Conservation (phyloP, 805 yeast species). For the Metschnikowia orientalis region DNA sequence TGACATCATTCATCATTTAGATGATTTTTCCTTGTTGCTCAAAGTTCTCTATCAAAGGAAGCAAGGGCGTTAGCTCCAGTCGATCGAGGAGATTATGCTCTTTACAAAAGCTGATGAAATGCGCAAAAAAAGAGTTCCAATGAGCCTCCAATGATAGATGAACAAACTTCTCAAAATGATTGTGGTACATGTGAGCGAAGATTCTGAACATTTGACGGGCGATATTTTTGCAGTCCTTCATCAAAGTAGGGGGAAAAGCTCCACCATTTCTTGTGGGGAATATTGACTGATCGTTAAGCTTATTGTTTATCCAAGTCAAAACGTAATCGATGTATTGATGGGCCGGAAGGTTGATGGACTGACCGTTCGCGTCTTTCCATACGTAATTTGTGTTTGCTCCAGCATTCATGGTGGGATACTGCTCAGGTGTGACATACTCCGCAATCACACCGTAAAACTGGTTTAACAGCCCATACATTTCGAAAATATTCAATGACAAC, state of each 20-base stretch:
- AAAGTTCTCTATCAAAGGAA: slow-evolving; percentile 69
- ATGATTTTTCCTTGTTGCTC: slow-evolving; percentile 83
- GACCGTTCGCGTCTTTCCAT: slow-evolving; percentile 79
- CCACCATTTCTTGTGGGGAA: slow-evolving; percentile 90
- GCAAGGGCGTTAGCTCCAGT: slow-evolving; percentile 73
- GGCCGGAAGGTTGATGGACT: slow-evolving; percentile 85
- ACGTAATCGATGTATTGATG: slow-evolving; percentile 89
- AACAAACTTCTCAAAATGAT: slow-evolving; percentile 90
- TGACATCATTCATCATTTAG: too few species aligned
- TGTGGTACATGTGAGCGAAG: slow-evolving; percentile 91
- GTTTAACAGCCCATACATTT: slow-evolving; percentile 76
- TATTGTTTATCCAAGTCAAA: slow-evolving; percentile 81
- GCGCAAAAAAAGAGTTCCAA: slow-evolving; percentile 97
- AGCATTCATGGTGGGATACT: slow-evolving; percentile 91
- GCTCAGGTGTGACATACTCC: slow-evolving; percentile 86
- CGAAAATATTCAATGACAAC: slow-evolving; percentile 91
- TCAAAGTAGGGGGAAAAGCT: slow-evolving; percentile 84
- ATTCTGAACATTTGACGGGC: slow-evolving; percentile 90
- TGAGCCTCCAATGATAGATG: slow-evolving; percentile 93
- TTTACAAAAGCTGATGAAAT: slow-evolving; percentile 79
- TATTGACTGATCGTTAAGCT: slow-evolving; percentile 80
- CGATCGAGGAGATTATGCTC: slow-evolving; percentile 80
- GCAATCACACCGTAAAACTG: slow-evolving; percentile 88
- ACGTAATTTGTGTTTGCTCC: slow-evolving; percentile 88
- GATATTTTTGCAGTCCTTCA: slow-evolving; percentile 79